Percentiles rank a stretch among this genome's conserved stretches.
Conservation (phyloP, 192 early-diverging fungal species). For the Coemansia sp. region DNA sequence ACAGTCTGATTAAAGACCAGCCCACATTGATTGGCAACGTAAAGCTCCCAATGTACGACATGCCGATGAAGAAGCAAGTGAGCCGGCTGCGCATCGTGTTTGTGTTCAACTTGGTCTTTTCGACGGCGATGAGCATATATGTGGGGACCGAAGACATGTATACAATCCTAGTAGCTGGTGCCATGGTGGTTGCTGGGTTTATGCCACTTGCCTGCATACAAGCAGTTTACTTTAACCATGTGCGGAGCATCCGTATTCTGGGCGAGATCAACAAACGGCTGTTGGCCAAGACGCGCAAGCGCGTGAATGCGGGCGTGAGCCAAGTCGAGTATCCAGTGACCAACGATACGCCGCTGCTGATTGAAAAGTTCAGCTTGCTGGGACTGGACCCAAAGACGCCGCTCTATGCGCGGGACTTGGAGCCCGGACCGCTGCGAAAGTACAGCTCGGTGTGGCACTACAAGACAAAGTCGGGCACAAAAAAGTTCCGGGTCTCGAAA, state of each 20-base stretch:
- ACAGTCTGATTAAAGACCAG: not conserved
- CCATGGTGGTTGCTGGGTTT: slow-evolving; percentile 31
- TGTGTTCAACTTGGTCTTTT: slow-evolving; percentile 30
- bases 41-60: slow-evolving; percentile 50
- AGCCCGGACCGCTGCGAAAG: slow-evolving; percentile 25
- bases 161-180: slow-evolving; percentile 26
- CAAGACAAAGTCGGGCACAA: not conserved
- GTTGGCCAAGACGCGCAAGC: slow-evolving; percentile 9
- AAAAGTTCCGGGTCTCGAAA: slow-evolving; percentile 31
- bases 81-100: slow-evolving; percentile 38
- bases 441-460: slow-evolving; percentile 41
- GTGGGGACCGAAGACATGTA: slow-evolving; percentile 34
- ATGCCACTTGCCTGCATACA: slow-evolving; percentile 34
- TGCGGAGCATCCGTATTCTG: slow-evolving; percentile 40
- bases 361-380: slow-evolving; percentile 30
- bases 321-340: slow-evolving; percentile 43
- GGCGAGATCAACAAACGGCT: slow-evolving; percentile 23
- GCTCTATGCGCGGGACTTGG: slow-evolving; percentile 35
- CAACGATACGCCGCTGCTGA: slow-evolving; percentile 31
- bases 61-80: slow-evolving; percentile 35
- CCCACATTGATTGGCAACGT: slow-evolving; percentile 1
- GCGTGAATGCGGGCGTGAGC: slow-evolving; percentile 14
- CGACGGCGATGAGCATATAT: slow-evolving; percentile 29
- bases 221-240: slow-evolving; percentile 34
- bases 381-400: slow-evolving; percentile 24